phyloP scores from a whole-genome alignment of 441 rosid genomes.

The Pelargonium myrrhifolium region DNA sequence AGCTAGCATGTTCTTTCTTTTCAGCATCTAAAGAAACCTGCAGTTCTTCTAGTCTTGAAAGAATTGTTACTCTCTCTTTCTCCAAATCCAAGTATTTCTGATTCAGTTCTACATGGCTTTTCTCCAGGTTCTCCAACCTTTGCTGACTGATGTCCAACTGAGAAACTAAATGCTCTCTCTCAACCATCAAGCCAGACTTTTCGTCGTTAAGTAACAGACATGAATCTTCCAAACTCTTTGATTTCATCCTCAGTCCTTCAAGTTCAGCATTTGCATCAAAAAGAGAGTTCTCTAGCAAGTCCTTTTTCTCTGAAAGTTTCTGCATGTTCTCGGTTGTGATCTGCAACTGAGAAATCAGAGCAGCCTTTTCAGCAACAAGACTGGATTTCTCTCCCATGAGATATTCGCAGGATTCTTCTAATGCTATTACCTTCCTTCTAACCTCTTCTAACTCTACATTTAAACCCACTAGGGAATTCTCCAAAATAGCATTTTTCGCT shows the following conservation, averaged over 20 bases:
- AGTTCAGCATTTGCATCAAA: conserved; percentile 62
- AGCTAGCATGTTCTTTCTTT: conserved; percentile 44
- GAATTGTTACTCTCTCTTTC: conserved; percentile 48
- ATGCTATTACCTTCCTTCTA: conserved; percentile 48
- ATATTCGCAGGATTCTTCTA: conserved; percentile 57
- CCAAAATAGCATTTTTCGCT: conserved; percentile 59
- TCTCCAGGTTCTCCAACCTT: conserved; percentile 41
- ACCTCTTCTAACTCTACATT: conserved; percentile 68
- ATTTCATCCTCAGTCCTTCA: conserved; percentile 45
- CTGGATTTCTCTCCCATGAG: conserved; percentile 53
- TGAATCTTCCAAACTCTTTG: conserved; percentile 53
- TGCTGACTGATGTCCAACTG: conserved; percentile 43
- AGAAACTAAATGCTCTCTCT: conserved; percentile 48
- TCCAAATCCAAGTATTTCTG: conserved; percentile 39
- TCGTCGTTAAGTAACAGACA: conserved; percentile 51
- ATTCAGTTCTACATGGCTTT: conserved; percentile 40
- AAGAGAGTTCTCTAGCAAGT: conserved; percentile 59
- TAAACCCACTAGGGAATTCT: conserved; percentile 78
- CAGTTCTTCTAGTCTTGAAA: conserved; percentile 47
- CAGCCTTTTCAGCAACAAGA: conserved; percentile 55
- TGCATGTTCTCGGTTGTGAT: conserved; percentile 40
- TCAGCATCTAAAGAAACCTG: conserved; percentile 38
- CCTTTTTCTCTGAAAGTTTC: conserved; percentile 59
- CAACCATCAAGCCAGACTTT: conserved; percentile 42
- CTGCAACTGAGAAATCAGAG: conserved; percentile 52